Conservation (phyloP, 2,329 filamentous ascomycete genomes). For the Ceratocystis alfenasii region DNA sequence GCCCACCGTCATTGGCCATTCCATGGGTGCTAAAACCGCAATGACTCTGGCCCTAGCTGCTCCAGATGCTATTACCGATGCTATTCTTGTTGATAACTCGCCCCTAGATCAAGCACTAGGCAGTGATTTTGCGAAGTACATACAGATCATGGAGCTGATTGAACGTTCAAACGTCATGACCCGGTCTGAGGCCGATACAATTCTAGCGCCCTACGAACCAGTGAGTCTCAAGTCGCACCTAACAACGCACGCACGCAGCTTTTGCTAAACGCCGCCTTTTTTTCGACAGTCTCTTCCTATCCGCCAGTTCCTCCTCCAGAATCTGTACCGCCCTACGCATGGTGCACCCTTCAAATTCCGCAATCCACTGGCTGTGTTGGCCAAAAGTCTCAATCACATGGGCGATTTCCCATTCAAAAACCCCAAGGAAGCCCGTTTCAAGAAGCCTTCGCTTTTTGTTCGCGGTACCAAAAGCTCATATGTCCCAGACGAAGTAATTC, state of each 20-base stretch:
- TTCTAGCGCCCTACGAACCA: slow-evolving; percentile 62
- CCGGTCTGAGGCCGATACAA: slow-evolving; percentile 67
- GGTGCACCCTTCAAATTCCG: slow-evolving; percentile 56
- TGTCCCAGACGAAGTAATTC: slow-evolving; percentile 66
- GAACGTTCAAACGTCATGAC: slow-evolving; percentile 55
- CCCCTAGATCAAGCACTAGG: slow-evolving; percentile 68
- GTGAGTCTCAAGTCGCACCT: slow-evolving; percentile 30
- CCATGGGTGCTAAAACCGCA: slow-evolving; percentile 90
- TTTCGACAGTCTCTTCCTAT: slow-evolving; percentile 51
- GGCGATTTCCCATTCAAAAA: slow-evolving; percentile 81
- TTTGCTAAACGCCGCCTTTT: neutral
- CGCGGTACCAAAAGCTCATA: slow-evolving; percentile 67
- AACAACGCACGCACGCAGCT: neutral
- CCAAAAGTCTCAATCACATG: slow-evolving; percentile 56
- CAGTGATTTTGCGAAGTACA: slow-evolving; percentile 65
- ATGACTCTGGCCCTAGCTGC: slow-evolving; percentile 72
- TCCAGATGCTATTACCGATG: slow-evolving; percentile 53
- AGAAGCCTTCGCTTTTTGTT: slow-evolving; percentile 70
- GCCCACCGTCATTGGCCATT: slow-evolving; percentile 78
- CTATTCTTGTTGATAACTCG: slow-evolving; percentile 85
- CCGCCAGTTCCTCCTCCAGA: slow-evolving; percentile 84
- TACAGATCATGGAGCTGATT: slow-evolving; percentile 73
- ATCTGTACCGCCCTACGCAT: slow-evolving; percentile 49
- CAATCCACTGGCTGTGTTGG: slow-evolving; percentile 63
- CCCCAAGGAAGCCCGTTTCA: slow-evolving; percentile 54